Conservation (phyloP, 75 land plant genomes). For the Cupressus sempervirens region DNA sequence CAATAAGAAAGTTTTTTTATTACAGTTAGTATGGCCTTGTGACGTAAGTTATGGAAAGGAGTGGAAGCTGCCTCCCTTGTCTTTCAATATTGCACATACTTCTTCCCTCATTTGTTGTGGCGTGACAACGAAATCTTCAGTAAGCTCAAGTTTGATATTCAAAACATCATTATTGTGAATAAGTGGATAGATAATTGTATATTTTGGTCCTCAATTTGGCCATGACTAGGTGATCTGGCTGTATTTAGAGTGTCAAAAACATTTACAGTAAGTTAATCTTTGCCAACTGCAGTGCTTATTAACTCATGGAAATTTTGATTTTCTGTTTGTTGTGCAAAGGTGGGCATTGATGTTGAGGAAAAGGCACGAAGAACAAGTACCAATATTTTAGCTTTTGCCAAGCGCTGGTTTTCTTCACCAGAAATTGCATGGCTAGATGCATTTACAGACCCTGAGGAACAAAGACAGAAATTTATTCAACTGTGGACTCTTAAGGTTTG, state of each 20-base stretch:
- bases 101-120: conserved; percentile 84
- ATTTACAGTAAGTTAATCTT: background rate
- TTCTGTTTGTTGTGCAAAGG: conserved; percentile 22
- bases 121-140: conserved; percentile 45
- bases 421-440: conserved; percentile 58
- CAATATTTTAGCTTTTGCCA: conserved; percentile 51
- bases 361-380: conserved; percentile 43
- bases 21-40: conserved; percentile 62
- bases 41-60: conserved; percentile 7
- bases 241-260: background rate
- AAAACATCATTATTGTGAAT: background rate
- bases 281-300: background rate
- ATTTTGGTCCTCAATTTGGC: background rate
- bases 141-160: conserved; percentile 21
- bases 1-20: background rate
- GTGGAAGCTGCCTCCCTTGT: conserved; percentile 38
- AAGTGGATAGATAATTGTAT: background rate
- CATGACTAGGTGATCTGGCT: background rate
- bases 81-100: conserved; percentile 82
- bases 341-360: conserved; percentile 91
- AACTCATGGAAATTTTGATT: background rate
- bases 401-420: conserved; percentile 51
- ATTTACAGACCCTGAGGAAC: conserved; percentile 55
- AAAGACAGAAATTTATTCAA: conserved; percentile 62
- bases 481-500: conserved; percentile 87